phyloP scores from a whole-genome alignment of 2,329 filamentous ascomycete species.

The Zelopaecilomyces penicillatus region DNA sequence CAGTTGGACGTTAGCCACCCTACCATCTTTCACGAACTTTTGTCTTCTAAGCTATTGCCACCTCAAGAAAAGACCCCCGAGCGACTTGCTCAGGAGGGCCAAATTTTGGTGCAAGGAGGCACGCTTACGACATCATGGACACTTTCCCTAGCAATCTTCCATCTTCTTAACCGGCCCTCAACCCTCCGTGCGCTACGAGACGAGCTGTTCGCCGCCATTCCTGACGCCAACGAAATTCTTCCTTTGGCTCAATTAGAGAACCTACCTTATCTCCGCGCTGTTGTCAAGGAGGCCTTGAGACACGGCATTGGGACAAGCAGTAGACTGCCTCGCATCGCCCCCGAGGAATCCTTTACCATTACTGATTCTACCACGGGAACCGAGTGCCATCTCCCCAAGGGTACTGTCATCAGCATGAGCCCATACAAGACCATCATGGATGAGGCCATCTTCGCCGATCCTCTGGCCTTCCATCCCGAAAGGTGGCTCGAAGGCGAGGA shows the following conservation, averaged over 20 bases:
- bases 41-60: slow-evolving; percentile 23
- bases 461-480: slow-evolving; percentile 25
- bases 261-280: slow-evolving; percentile 39
- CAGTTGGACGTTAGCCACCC: slow-evolving; percentile 24
- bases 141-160: slow-evolving; percentile 26
- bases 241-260: slow-evolving; percentile 23
- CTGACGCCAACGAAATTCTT: slow-evolving; percentile 19
- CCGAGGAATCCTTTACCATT: slow-evolving; percentile 24
- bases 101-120: slow-evolving; percentile 29
- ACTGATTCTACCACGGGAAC: slow-evolving; percentile 19
- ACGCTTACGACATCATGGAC: slow-evolving; percentile 33
- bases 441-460: slow-evolving; percentile 23
- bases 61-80: slow-evolving; percentile 24
- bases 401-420: slow-evolving; percentile 30
- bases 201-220: slow-evolving; percentile 26
- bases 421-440: slow-evolving; percentile 28
- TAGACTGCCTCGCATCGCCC: slow-evolving; percentile 39
- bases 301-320: slow-evolving; percentile 40
- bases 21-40: slow-evolving; percentile 28
- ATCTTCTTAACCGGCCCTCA: slow-evolving; percentile 24
- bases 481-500: slow-evolving; percentile 27
- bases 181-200: slow-evolving; percentile 25
- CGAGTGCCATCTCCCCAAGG: slow-evolving; percentile 22
- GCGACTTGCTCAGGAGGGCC: slow-evolving; percentile 30
- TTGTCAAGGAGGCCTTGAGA: slow-evolving; percentile 43